Base-by-base conservation (phyloP, 176 grass and related monocot species). In the Poa pratensis region DNA sequence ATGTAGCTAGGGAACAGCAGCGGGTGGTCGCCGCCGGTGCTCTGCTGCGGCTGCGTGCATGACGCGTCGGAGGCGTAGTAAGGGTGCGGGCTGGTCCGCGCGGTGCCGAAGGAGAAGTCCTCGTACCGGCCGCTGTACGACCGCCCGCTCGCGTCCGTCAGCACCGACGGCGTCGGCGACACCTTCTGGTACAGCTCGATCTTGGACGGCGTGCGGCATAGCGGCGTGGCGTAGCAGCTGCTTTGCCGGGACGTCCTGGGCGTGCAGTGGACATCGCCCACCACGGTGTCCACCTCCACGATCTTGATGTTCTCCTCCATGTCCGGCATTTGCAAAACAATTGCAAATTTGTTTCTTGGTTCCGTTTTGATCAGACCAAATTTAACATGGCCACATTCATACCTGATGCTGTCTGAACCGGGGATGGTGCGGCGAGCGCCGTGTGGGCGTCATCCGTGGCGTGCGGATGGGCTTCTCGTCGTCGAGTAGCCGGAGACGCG, bases 61-160 rank as follows among this genome's bases (percentile, higher is more conserved):
- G 69, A 20, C 28, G 48, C 12, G 32, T 54, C 62, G 9, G 49
- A 53, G 15, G 76, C 10, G 69, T 80, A 17, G 42, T 27, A 81
- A 22, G 40, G 85, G 76, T 27, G 81, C 8, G 85, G 85, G 81
- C 89, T 91, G 54, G 80, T 51, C 32, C 86, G 85, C 49, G 89
- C 91, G 18, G 89, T 92, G 87, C 81, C 88, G 85, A 94, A 92
- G 30, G 89, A 96, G 89, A 91, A 96, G 86, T 91, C 94, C 1
- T 89, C 91, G 73, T 93, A 93, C 2, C 89, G 84, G 12, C 89
- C 68, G 61, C 91, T 96, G 81, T 86, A 86, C 1, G 91, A 35
- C 52, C 92, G 90, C 32, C 85, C 86, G 79, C 94, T 96, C 46
- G 83, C 76, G 68, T 96, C 91, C 8, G 94, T 88, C 20, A 89